phyloP scores from a whole-genome alignment of 192 early-diverging fungal species.

The Mortierella hygrophila region DNA sequence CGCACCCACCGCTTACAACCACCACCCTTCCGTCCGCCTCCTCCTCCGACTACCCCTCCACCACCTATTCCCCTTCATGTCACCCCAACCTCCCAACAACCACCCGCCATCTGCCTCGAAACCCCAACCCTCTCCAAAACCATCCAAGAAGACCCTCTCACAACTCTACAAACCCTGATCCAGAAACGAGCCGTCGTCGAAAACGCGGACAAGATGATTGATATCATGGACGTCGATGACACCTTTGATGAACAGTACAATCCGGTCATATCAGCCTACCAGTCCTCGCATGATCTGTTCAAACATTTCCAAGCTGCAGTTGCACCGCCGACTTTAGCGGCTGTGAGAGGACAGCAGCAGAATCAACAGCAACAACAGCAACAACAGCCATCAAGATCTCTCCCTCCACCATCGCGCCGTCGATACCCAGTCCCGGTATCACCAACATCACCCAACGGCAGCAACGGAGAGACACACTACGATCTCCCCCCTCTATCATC shows the following conservation, averaged over 20 bases:
- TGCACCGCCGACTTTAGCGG: not conserved
- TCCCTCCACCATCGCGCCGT: not conserved
- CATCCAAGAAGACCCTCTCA: not conserved
- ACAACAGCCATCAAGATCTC: not conserved
- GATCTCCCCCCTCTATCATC: not conserved
- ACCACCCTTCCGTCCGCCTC: not conserved
- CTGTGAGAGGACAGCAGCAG: not conserved
- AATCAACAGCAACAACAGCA: not conserved
- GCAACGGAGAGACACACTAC: not conserved
- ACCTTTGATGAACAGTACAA: constrained; percentile 33
- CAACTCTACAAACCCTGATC: not conserved
- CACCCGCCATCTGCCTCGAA: not conserved
- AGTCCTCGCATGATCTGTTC: constrained; percentile 25
- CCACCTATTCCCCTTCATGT: not conserved
- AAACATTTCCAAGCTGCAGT: not conserved
- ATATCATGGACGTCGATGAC: constrained; percentile 14
- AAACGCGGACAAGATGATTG: not conserved
- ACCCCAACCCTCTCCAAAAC: not conserved
- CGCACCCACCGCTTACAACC: not conserved
- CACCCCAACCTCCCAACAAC: not conserved
- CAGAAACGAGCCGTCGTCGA: not conserved
- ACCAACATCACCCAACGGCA: not conserved
- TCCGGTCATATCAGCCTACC: constrained; percentile 22
- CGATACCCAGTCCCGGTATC: not conserved
- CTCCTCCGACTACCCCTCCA: not conserved